These are phyloP conservation scores for Triticum dicoccoides DNA, from an alignment of 176 grass and related monocot species.

Conservation along the genomic window DNA sequence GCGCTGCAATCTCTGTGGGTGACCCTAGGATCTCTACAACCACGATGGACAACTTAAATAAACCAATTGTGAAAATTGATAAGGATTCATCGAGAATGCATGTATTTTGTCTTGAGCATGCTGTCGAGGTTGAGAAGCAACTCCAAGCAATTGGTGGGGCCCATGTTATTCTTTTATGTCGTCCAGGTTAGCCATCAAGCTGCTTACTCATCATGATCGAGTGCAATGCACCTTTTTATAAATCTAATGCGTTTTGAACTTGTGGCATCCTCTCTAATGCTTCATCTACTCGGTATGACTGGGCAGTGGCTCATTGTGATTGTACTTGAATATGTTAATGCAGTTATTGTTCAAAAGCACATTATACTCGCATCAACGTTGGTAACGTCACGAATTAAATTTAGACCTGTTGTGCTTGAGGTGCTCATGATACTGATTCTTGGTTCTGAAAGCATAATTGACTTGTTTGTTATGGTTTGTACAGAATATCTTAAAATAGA, in stretches of 20 bases:
- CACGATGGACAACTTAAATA: constrained; percentile 21
- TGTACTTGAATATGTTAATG: not conserved
- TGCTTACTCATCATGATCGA: not conserved
- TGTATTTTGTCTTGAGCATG: constrained; percentile 97
- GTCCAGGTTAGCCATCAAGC: constrained; percentile 64
- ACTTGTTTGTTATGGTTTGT: constrained; percentile 38
- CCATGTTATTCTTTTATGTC: constrained; percentile 74
- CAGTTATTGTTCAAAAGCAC: not conserved
- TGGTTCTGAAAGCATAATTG: constrained; percentile 24
- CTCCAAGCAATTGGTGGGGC: constrained; percentile 71
- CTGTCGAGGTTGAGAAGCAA: constrained; percentile 80
- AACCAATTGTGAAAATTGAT: constrained; percentile 46
- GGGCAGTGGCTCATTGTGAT: not conserved
- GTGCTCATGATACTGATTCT: constrained; percentile 13
- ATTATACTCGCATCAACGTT: constrained; percentile 1
- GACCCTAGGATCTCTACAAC: constrained; percentile 22
- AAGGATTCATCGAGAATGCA: constrained; percentile 98
- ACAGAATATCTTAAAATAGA: constrained; percentile 95
- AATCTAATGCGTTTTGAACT: not conserved
- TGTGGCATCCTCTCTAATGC: not conserved
- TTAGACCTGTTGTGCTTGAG: constrained; percentile 10
- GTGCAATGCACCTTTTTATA: constrained; percentile 6
- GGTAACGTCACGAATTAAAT: constrained; percentile 18
- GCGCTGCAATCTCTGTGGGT: constrained; percentile 8
- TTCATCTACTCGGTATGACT: not conserved